phyloP scores from a whole-genome alignment of 495 filamentous ascomycete species.

The Neurospora terricola region DNA sequence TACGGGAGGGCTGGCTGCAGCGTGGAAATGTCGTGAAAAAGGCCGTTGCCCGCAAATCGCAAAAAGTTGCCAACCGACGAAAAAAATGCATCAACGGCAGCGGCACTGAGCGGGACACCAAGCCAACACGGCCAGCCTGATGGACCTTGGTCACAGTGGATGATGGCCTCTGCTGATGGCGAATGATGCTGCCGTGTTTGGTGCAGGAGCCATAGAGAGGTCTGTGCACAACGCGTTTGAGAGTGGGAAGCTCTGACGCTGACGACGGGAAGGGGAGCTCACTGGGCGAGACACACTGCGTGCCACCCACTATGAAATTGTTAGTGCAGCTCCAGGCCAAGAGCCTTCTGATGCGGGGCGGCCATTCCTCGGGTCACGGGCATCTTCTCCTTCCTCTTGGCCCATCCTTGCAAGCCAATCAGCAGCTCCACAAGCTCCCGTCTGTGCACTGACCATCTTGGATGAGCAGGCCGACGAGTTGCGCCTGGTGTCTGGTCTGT shows the following conservation, averaged over 20 bases:
- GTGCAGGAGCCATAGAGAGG: neutral
- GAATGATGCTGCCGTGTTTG: slow-evolving; percentile 10
- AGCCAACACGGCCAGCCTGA: neutral
- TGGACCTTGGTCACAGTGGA: neutral
- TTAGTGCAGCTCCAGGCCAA: neutral
- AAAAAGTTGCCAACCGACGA: slow-evolving; percentile 32
- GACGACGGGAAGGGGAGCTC: neutral
- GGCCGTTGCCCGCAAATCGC: slow-evolving; percentile 32
- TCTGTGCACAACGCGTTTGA: neutral
- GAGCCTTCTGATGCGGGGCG: neutral
- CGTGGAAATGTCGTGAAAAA: slow-evolving; percentile 28
- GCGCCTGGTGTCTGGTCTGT: slow-evolving; percentile 3
- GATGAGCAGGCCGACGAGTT: slow-evolving; percentile 1
- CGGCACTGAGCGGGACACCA: slow-evolving; percentile 1
- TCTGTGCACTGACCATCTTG: neutral
- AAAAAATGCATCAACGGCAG: slow-evolving; percentile 19
- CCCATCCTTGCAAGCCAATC: slow-evolving; percentile 14
- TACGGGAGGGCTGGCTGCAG: slow-evolving; percentile 28
- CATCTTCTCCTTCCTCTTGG: neutral
- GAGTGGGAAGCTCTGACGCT: neutral
- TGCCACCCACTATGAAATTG: neutral
- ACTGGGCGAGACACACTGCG: neutral
- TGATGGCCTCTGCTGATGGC: slow-evolving; percentile 11
- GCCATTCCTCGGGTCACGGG: neutral
- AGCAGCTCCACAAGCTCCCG: slow-evolving; percentile 1